Evolutionary conservation across 768 basidiomycete species (phyloP).

Genomic region (Epithele typhae): DNA sequence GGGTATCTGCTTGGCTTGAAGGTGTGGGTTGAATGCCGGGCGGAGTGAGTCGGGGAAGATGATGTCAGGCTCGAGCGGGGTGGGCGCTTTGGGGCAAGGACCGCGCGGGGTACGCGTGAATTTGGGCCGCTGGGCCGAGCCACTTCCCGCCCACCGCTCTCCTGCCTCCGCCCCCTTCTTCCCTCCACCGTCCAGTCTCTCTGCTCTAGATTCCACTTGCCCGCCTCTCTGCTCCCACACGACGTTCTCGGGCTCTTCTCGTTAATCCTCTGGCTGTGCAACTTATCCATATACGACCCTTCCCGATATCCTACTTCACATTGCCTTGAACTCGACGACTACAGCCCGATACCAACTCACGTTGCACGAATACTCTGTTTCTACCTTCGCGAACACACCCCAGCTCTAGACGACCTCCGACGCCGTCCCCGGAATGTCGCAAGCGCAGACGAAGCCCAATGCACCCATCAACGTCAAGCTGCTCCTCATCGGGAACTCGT

Average conservation of each 20-base stretch:
- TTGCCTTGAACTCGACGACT: neutral
- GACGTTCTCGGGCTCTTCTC: too few species aligned
- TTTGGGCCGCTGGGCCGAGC: slow-evolving; percentile 1
- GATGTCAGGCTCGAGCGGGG: slow-evolving; percentile 2
- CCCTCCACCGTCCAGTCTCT: neutral
- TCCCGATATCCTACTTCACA: neutral
- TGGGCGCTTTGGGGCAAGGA: slow-evolving; percentile 2
- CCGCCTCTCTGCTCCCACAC: too few species aligned
- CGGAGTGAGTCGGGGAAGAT: neutral
- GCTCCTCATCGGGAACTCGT: slow-evolving; percentile 81
- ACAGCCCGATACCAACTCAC: neutral
- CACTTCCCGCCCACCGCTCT: neutral
- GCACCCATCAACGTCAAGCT: slow-evolving; percentile 72
- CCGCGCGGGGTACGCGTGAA: slow-evolving; percentile 2
- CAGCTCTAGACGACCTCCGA: neutral
- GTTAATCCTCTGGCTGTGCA: too few species aligned
- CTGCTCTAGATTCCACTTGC: neutral
- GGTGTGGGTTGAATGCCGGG: neutral
- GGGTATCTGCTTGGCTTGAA: neutral
- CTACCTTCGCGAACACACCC: neutral
- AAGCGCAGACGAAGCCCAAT: slow-evolving; percentile 13
- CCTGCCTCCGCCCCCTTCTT: neutral
- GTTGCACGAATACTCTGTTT: neutral
- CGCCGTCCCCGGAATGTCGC: slow-evolving; percentile 4
- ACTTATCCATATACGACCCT: too few species aligned